Evolutionary conservation across 352 stramenopile species (phyloP), one percentile per base, ranked within the genome.

Genomic region (Plasmopara viticola): DNA sequence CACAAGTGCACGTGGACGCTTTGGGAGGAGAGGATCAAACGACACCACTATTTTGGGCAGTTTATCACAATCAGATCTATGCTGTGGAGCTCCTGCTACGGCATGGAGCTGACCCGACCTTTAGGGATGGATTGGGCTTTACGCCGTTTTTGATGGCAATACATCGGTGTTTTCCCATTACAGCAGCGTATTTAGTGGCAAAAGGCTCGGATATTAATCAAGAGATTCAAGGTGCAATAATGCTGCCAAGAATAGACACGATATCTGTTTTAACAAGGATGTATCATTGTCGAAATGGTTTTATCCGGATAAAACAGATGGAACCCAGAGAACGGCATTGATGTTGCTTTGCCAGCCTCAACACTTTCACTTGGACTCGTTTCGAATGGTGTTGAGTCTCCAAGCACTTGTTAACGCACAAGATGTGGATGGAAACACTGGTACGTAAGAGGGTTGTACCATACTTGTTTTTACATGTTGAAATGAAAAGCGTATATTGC

Each of bases 331-430:
- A 50, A 85, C 81, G 39, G 78, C 76, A 50, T 48, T 91, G 30
- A 88, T 91, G 74, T 50, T 87, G 42, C 69, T 89, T 31, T 86
- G 74, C 40, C 68, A 74, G 43, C 76, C 67, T 10, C 64, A 91
- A 50, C 73, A 74, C 29, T 89, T 91, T 60, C 78, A 91, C 48
- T 72, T 91, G 56, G 81, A 91, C 51, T 81, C 81, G 40, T 85
- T 86, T 35, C 78, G 81, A 30, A 91, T 91, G 81, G 71, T 91
- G 28, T 59, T 89, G 18, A 86, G 78, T 62, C 76, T 91, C 2
- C 70, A 74, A 46, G 70, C 72, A n/a, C 39, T 52, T 4, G 45
- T 87, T 3, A 68, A 91, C 29, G 49, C 65, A 9, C 65, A 78
- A 38, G 81, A 91, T 51, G 41, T 60, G 0, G 66, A 84, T 18